These are phyloP conservation scores for Fonsecaea erecta DNA, from an alignment of 2,329 filamentous ascomycete genomes.

Conservation along the genomic window DNA sequence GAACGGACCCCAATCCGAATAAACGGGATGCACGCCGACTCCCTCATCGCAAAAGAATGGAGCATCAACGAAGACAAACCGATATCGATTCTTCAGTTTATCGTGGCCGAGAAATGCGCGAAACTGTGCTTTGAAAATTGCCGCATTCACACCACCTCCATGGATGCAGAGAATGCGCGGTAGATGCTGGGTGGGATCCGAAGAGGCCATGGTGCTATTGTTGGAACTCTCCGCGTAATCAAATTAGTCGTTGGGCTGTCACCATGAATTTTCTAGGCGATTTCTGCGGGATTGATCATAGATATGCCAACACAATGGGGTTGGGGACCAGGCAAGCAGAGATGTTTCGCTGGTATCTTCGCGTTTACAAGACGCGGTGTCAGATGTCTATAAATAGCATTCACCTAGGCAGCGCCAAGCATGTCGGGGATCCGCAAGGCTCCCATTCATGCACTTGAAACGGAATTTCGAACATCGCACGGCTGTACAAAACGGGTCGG, in stretches of 20 bases:
- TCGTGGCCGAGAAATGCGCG: slow-evolving; percentile 57
- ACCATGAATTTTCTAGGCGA: background rate
- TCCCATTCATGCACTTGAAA: background rate
- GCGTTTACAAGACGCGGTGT: background rate
- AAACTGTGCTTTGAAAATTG: slow-evolving; percentile 70
- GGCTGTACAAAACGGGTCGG: background rate
- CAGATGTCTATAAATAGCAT: slow-evolving; percentile 12
- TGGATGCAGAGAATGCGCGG: slow-evolving; percentile 81
- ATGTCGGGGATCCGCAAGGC: background rate
- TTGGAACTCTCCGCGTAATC: background rate
- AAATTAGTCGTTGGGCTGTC: background rate
- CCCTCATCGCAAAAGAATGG: slow-evolving; percentile 63
- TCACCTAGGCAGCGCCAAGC: background rate
- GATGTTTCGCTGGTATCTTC: background rate
- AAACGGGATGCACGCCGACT: slow-evolving; percentile 53
- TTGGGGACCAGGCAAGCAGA: background rate
- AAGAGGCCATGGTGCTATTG: slow-evolving; percentile 17
- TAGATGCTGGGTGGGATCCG: slow-evolving; percentile 44
- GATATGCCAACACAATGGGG: background rate
- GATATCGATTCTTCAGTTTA: slow-evolving; percentile 62
- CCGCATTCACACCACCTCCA: slow-evolving; percentile 74
- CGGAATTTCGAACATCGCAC: background rate
- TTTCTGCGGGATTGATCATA: background rate
- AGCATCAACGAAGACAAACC: slow-evolving; percentile 73
- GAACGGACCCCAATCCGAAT: slow-evolving; percentile 69